Base-by-base conservation (phyloP, 2,329 filamentous ascomycete genomes). In the Ceratocystis smalleyi region DNA sequence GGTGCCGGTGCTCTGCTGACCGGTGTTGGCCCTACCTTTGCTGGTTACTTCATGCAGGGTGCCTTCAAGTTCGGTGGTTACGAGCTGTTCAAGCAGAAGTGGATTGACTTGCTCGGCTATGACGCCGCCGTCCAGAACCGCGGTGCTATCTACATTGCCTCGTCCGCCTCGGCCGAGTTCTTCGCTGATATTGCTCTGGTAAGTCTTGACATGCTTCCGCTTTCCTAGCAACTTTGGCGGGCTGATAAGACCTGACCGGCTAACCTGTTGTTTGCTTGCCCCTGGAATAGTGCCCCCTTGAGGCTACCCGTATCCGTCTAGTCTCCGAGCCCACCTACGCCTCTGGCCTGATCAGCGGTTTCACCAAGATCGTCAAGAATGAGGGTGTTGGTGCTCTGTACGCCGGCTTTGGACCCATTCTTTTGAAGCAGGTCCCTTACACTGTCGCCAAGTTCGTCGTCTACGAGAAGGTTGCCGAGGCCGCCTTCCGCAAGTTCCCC, bases 391-490 rank as follows among this genome's bases (percentile, higher is more conserved):
- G 86, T 74, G 88, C 87, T 73, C 91, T 95, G 83, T 95, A 95
- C 81, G 88, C 87, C 72, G 89, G 89, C 73, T 95, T 95, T 80
- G 90, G 90, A 68, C 88, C 88, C 71, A 91, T 91, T 71, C 79
- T 89, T 70, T 89, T 91, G 81, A 88, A 88, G 79, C 86, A 89
- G 82, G 85, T 95, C 71, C 89, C 89, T 69, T 95, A 95, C 81
- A 95, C 89, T 76, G 91, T 94, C 87, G 81, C 89, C 83, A 95
- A 95, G 82, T 95, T 95, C 80, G 89, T 92, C 77, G 89, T 91
- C 72, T 94, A 84, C 83, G 89, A 95, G 80, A 92, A 92, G 83
- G 87, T 90, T 71, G 79, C 84, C 71, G 89, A 94, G 80, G 72
- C 80, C 70, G 76, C 88, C 79, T 92, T 85, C 82, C 75, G 78